Conservation (phyloP, 2,329 filamentous ascomycete species). For the Paracorniculantispora psalliotae region DNA sequence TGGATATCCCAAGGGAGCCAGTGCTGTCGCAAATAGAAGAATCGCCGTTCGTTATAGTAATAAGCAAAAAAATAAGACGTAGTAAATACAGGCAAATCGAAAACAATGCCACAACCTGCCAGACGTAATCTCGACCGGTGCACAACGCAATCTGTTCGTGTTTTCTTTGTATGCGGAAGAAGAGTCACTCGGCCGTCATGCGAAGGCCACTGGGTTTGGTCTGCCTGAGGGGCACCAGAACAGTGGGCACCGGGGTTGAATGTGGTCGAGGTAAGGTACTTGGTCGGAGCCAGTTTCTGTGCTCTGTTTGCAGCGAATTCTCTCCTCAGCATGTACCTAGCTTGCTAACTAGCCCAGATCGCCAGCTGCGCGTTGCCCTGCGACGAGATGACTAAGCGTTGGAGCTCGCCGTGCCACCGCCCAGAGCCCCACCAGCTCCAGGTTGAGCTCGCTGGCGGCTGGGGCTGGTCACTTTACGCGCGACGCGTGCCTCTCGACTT, state of each 20-base stretch:
- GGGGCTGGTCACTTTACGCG: constrained; percentile 33
- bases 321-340: background rate
- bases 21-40: background rate
- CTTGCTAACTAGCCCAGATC: background rate
- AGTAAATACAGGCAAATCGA: background rate
- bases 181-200: background rate
- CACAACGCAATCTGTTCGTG: background rate
- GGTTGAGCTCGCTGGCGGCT: background rate
- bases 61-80: background rate
- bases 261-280: background rate
- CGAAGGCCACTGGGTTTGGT: background rate
- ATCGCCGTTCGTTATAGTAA: background rate
- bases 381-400: constrained; percentile 7
- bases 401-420: background rate
- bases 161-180: constrained; percentile 1
- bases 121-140: background rate
- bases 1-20: background rate
- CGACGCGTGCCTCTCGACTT: constrained; percentile 30
- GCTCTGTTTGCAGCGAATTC: background rate
- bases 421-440: background rate
- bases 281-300: background rate
- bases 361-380: too few relatives aligned
- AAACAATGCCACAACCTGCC: background rate
- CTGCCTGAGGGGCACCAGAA: constrained; percentile 10
- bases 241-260: background rate